Percentiles rank a stretch among this genome's conserved stretches.
Conservation (phyloP, 2,329 filamentous ascomycete genomes). For the Dryadomyces quercus-mongolicae region DNA sequence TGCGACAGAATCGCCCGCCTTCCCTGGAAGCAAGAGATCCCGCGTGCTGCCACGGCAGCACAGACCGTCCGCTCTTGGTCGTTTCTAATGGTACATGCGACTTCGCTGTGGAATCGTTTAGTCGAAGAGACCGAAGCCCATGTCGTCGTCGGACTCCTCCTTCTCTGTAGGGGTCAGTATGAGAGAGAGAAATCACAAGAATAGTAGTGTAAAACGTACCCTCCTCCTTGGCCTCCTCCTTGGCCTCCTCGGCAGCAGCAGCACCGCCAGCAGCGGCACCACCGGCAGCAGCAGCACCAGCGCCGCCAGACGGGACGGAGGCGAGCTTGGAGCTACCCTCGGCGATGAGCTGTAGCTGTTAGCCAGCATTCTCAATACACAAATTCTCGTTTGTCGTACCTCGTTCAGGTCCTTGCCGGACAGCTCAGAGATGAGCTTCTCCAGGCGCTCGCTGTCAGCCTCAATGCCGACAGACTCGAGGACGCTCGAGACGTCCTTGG, state of each 20-base stretch:
- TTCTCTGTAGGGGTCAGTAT: conserved; percentile 31
- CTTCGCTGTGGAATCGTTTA: conserved; percentile 8
- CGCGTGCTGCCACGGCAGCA: background rate
- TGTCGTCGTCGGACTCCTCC: conserved; percentile 64
- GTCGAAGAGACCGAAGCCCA: conserved; percentile 62
- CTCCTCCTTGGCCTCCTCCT: conserved; percentile 14
- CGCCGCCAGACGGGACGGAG: conserved; percentile 90
- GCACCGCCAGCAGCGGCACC: conserved; percentile 52
- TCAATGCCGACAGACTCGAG: conserved; percentile 93
- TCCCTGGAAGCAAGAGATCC: background rate
- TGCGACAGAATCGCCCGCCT: background rate
- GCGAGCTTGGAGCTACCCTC: conserved; percentile 89
- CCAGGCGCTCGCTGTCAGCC: conserved; percentile 76
- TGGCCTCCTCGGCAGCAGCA: conserved; percentile 12
- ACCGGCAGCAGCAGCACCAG: conserved; percentile 52
- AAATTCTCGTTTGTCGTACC: no score
- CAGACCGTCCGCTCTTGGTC: background rate
- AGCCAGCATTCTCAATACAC: no score
- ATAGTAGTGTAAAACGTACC: conserved; percentile 5
- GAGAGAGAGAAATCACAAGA: no score
- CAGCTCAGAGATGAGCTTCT: conserved; percentile 80
- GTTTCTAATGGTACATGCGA: background rate
- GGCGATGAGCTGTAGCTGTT: conserved; percentile 71
- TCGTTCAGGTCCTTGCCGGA: conserved; percentile 81
- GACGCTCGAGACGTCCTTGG: conserved; percentile 74